These are phyloP conservation scores for Exsudoporus floridanus DNA, from an alignment of 1,284 basidiomycete genomes.

Conservation along the genomic window DNA sequence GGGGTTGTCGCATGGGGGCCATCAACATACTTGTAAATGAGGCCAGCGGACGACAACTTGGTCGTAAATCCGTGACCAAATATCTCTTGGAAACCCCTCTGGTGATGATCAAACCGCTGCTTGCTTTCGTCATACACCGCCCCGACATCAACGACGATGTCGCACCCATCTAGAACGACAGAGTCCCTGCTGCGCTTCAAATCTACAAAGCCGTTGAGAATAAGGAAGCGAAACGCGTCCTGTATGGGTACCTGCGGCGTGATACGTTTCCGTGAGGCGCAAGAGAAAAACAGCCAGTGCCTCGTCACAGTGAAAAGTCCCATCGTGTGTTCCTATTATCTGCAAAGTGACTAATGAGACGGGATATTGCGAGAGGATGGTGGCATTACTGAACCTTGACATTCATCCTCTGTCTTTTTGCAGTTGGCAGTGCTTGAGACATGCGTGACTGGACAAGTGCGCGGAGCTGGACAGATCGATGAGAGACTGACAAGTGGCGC, in stretches of 20 bases:
- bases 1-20: neutral
- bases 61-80: constrained; percentile 86
- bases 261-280: constrained; percentile 75
- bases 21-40: constrained; percentile 83
- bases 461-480: constrained; percentile 8
- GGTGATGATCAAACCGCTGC: constrained; percentile 93
- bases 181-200: constrained; percentile 84
- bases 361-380: neutral
- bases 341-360: constrained; percentile 28
- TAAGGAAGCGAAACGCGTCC: neutral
- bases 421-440: constrained; percentile 35
- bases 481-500: neutral
- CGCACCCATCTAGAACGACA: constrained; percentile 75
- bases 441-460: constrained; percentile 22
- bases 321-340: constrained; percentile 91
- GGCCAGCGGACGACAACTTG: constrained; percentile 90
- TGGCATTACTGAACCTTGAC: constrained; percentile 36
- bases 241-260: constrained; percentile 61
- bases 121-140: constrained; percentile 83
- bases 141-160: constrained; percentile 98
- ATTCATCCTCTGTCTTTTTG: constrained; percentile 52
- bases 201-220: constrained; percentile 36
- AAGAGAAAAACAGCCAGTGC: constrained; percentile 92
- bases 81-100: constrained; percentile 87
- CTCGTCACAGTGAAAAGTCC: constrained; percentile 97